phyloP scores from a whole-genome alignment of 2,329 filamentous ascomycete species.

The Teratosphaeria gauchensis region DNA sequence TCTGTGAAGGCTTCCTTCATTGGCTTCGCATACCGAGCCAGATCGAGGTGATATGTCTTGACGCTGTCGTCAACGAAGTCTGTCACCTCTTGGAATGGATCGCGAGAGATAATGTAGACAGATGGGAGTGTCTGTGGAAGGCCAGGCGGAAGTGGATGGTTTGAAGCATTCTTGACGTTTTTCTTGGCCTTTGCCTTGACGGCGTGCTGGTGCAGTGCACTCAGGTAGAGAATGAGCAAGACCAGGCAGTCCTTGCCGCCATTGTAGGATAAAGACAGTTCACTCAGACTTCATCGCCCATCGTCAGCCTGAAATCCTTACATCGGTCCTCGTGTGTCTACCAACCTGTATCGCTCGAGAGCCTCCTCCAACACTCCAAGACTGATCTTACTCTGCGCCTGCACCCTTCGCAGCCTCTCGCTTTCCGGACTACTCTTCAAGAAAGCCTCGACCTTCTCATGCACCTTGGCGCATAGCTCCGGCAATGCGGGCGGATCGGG shows the following conservation, averaged over 20 bases:
- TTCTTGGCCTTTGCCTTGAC: constrained; percentile 1
- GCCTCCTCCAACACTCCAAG: constrained; percentile 67
- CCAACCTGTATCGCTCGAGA: constrained; percentile 64
- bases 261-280: constrained; percentile 89
- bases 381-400: constrained; percentile 63
- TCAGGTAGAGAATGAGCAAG: constrained; percentile 76
- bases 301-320: constrained; percentile 1
- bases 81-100: constrained; percentile 81
- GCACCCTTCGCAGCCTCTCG: constrained; percentile 52
- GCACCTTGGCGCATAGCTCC: constrained; percentile 42
- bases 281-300: constrained; percentile 47
- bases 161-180: constrained; percentile 11
- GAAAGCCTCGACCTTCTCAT: constrained; percentile 55
- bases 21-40: constrained; percentile 63
- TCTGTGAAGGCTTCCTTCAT: constrained; percentile 74
- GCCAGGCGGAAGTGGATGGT: constrained; percentile 14
- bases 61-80: constrained; percentile 65
- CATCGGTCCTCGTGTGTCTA: not conserved
- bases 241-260: constrained; percentile 97
- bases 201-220: constrained; percentile 40
- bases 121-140: constrained; percentile 54
- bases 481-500: constrained; percentile 20
- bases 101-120: constrained; percentile 77
- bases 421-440: constrained; percentile 50
- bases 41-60: constrained; percentile 60